These are phyloP conservation scores for Leccinum barrowsii DNA, from an alignment of 768 basidiomycete species.

Conservation along the genomic window DNA sequence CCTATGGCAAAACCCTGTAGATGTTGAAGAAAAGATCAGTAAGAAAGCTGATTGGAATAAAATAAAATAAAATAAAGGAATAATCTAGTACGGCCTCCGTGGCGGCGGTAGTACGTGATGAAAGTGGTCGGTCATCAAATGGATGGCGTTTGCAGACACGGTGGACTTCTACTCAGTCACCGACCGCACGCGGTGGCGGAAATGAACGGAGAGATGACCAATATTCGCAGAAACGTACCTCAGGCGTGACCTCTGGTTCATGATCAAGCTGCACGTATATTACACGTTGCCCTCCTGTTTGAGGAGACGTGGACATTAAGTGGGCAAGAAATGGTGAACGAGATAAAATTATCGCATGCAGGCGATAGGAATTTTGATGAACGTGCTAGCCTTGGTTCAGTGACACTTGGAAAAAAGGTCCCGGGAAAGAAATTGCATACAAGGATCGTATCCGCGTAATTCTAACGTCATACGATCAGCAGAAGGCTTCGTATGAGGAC, in stretches of 20 bases:
- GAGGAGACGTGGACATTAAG: constrained; percentile 79
- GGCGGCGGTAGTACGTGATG: constrained; percentile 13
- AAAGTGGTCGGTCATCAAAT: constrained; percentile 15
- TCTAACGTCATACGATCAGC: constrained; percentile 40
- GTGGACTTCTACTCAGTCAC: constrained; percentile 16
- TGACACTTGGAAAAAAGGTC: constrained; percentile 8
- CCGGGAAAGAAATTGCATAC: constrained; percentile 40
- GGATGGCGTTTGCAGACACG: constrained; percentile 16
- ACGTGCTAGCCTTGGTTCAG: constrained; percentile 51
- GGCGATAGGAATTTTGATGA: constrained; percentile 67
- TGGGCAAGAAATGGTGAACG: constrained; percentile 86
- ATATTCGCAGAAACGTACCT: constrained; percentile 49
- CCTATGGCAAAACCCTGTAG: constrained; percentile 73
- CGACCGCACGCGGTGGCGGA: constrained; percentile 27
- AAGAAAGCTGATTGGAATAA: neutral
- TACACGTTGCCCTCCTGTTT: constrained; percentile 58
- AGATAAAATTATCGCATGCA: constrained; percentile 83
- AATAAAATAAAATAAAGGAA: constrained; percentile 5
- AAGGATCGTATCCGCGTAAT: constrained; percentile 78
- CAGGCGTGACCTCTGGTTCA: constrained; percentile 79
- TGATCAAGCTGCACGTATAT: constrained; percentile 74
- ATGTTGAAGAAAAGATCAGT: constrained; percentile 11
- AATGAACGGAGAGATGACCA: constrained; percentile 27
- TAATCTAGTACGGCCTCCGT: constrained; percentile 23
- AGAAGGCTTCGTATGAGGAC: constrained; percentile 7